Evolutionary conservation across 768 basidiomycete genomes (phyloP).

Genomic region (Lactarius sanguifluus): DNA sequence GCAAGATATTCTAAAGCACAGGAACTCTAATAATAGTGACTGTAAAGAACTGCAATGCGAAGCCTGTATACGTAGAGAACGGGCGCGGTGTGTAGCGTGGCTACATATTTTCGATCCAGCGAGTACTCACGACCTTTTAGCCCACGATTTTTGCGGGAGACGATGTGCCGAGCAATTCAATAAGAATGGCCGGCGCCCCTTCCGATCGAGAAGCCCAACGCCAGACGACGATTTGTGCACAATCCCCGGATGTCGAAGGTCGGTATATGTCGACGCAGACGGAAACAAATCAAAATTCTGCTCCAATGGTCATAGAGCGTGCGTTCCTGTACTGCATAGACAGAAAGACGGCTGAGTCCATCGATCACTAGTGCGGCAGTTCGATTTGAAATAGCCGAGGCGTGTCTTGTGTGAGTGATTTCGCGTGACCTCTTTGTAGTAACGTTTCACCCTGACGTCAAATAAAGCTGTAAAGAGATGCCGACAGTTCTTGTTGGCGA

Average conservation of each 20-base stretch:
- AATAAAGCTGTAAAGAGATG: slow-evolving; percentile 27
- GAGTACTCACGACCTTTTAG: slow-evolving; percentile 1
- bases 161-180: slow-evolving; percentile 28
- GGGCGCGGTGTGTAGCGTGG: slow-evolving; percentile 21
- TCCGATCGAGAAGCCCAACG: neutral
- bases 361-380: slow-evolving; percentile 23
- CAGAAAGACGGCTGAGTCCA: slow-evolving; percentile 5
- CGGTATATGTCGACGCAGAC: slow-evolving; percentile 21
- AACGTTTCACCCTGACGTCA: neutral
- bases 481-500: slow-evolving; percentile 29
- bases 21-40: neutral
- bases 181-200: neutral
- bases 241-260: slow-evolving; percentile 20
- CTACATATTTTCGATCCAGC: too few species aligned
- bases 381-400: slow-evolving; percentile 18
- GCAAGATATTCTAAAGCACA: too few species aligned
- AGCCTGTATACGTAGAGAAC: slow-evolving; percentile 31
- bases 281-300: slow-evolving; percentile 27
- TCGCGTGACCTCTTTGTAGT: neutral
- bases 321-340: neutral
- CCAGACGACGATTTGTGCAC: slow-evolving; percentile 13
- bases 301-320: slow-evolving; percentile 28
- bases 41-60: slow-evolving; percentile 25
- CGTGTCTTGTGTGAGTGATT: slow-evolving; percentile 27
- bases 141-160: slow-evolving; percentile 30